Evolutionary conservation across 345 rosid species (phyloP), one percentile per base, ranked within the genome.

Genomic region (Zanthoxylum bungeanum): DNA sequence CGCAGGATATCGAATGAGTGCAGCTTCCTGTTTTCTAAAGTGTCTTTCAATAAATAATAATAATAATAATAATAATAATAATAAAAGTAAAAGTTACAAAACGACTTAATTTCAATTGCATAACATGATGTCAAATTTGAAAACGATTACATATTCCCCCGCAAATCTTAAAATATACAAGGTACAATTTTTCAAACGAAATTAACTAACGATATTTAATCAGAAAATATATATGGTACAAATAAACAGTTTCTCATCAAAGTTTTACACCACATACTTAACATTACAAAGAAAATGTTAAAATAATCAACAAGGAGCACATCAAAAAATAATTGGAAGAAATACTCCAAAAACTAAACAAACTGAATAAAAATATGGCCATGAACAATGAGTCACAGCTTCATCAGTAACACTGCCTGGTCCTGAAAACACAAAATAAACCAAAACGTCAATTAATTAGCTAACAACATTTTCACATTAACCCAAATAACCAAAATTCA

Each of bases 331-430:
- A 12, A 33, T 30, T 14, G 4, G 12, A 46, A 56, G 10, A 7
- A 77, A n/a, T 6, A 25, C 36, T 68, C 56, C 66, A 0, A 69
- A 1, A 30, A 31, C 21, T 53, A 30, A 33, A 39, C 34, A 19
- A 57, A 49, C 53, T 27, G 40, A 40, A 36, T 31, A 57, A 0
- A 55, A 27, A 51, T 8, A 25, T 40, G 60, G 21, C 69, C 55
- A 12, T 4, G 47, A 42, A 27, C 11, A 21, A 7, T 37, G 55
- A 21, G 17, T 31, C 8, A 17, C 68, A 51, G 69, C 72, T 61
- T 4, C 53, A 55, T 68, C 59, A 4, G 21, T 63, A 24, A 66
- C 31, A 62, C 24, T 25, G 25, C 78, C 81, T 50, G 78, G 60
- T 70, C 72, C 75, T 70, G 72, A 49, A 58, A 53, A 25, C 59